These are phyloP conservation scores for Starmera quercuum DNA, from an alignment of 805 yeast genomes.

Conservation along the genomic window DNA sequence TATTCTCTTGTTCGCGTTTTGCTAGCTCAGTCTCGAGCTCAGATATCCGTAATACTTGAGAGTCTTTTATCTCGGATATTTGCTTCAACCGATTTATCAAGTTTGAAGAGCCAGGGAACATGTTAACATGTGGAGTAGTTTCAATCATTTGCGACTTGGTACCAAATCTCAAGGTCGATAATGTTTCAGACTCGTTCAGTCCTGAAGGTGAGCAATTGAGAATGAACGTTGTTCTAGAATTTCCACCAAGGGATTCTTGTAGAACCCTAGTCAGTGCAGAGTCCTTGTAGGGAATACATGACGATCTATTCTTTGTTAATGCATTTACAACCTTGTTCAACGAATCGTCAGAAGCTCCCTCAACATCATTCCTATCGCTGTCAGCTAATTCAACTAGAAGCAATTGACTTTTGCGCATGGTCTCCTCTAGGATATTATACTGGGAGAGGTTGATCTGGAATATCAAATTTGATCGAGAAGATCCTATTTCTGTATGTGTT, in stretches of 20 bases:
- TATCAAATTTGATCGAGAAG: constrained; percentile 77
- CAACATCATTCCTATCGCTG: constrained; percentile 69
- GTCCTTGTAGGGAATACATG: constrained; percentile 59
- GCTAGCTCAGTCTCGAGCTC: constrained; percentile 15
- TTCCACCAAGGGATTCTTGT: constrained; percentile 78
- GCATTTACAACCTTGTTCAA: constrained; percentile 75
- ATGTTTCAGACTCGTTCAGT: constrained; percentile 51
- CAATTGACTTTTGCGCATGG: constrained; percentile 53
- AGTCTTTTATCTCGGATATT: constrained; percentile 11
- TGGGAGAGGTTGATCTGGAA: constrained; percentile 65
- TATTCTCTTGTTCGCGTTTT: background rate
- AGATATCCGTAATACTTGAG: constrained; percentile 8
- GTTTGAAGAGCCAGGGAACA: constrained; percentile 17
- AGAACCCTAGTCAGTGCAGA: constrained; percentile 47
- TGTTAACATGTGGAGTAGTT: constrained; percentile 57
- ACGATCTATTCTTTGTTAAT: constrained; percentile 58
- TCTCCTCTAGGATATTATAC: constrained; percentile 44
- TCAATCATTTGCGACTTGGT: constrained; percentile 60
- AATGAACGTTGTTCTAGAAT: constrained; percentile 67
- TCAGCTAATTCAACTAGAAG: constrained; percentile 84
- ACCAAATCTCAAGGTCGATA: constrained; percentile 71
- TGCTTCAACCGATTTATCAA: constrained; percentile 14
- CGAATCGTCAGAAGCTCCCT: constrained; percentile 70
- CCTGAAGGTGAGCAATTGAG: constrained; percentile 65
- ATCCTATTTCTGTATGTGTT: constrained; percentile 65